Conservation (phyloP, 2,329 filamentous ascomycete genomes). For the Colletotrichum spinosum region DNA sequence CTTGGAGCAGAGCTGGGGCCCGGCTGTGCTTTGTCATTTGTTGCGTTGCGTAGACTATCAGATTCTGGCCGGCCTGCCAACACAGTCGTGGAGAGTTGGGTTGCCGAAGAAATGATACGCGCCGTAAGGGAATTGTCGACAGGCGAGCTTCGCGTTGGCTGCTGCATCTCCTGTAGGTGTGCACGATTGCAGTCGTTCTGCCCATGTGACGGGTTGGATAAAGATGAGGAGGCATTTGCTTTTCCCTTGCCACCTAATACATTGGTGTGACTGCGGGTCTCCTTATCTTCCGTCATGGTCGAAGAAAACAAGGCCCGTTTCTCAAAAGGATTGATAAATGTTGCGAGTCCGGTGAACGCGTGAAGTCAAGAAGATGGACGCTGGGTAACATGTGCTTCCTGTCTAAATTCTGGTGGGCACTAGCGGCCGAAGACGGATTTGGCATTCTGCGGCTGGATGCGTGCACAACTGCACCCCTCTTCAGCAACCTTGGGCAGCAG, state of each 20-base stretch:
- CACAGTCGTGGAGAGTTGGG: constrained; percentile 18
- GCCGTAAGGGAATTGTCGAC: constrained; percentile 5
- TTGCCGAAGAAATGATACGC: constrained; percentile 21
- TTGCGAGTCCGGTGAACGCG: no score
- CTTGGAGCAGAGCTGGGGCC: neutral
- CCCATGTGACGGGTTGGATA: neutral
- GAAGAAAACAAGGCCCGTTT: no score
- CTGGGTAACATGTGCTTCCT: no score
- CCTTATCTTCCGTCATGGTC: no score
- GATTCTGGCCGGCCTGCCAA: neutral
- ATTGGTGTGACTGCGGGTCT: neutral
- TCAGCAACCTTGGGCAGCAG: neutral
- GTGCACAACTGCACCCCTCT: no score
- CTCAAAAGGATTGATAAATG: no score
- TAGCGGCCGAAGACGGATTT: neutral
- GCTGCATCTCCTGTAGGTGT: no score
- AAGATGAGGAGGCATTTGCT: constrained; percentile 4
- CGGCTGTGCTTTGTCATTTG: constrained; percentile 8
- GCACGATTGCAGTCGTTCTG: neutral
- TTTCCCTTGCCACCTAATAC: constrained; percentile 14
- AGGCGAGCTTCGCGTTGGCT: neutral
- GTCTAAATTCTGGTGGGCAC: no score
- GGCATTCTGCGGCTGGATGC: neutral
- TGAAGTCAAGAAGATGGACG: no score
- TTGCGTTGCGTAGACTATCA: constrained; percentile 3